Conservation (phyloP, 1,284 basidiomycete species). For the Lignosus rhinocerotis region DNA sequence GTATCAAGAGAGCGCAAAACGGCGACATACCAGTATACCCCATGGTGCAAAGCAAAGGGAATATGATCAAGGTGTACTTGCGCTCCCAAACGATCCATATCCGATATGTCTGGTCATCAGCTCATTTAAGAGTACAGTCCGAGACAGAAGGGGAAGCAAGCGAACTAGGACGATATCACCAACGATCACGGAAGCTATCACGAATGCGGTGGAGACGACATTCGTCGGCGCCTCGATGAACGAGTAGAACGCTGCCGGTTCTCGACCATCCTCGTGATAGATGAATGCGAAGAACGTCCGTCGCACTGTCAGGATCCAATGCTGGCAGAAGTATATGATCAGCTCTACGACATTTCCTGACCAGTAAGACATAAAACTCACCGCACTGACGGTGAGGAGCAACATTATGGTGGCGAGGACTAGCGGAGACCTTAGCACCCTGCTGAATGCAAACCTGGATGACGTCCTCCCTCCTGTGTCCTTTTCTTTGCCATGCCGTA, state of each 20-base stretch:
- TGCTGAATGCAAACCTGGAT: background rate
- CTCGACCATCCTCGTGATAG: conserved; percentile 8
- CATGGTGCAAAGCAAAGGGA: conserved; percentile 15
- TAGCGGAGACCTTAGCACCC: background rate
- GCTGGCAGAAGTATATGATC: conserved; percentile 4
- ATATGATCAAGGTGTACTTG: conserved; percentile 13
- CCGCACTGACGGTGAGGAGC: conserved; percentile 5
- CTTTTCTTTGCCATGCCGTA: background rate
- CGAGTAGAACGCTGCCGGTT: conserved; percentile 11
- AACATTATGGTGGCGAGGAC: background rate
- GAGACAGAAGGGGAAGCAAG: background rate
- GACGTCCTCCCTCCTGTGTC: background rate
- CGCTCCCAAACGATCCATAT: conserved; percentile 23
- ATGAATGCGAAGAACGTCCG: conserved; percentile 20
- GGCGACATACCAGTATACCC: conserved; percentile 6
- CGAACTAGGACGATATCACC: conserved; percentile 22
- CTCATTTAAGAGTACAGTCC: background rate
- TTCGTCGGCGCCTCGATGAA: conserved; percentile 12
- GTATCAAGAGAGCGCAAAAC: background rate
- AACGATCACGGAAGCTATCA: conserved; percentile 17
- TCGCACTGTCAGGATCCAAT: conserved; percentile 19
- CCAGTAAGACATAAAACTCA: background rate
- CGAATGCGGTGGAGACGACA: conserved; percentile 14
- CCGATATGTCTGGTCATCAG: conserved; percentile 13
- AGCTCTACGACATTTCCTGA: background rate